Base-by-base conservation (phyloP, 1,139 yeast species). In the Hansenula anomala region DNA sequence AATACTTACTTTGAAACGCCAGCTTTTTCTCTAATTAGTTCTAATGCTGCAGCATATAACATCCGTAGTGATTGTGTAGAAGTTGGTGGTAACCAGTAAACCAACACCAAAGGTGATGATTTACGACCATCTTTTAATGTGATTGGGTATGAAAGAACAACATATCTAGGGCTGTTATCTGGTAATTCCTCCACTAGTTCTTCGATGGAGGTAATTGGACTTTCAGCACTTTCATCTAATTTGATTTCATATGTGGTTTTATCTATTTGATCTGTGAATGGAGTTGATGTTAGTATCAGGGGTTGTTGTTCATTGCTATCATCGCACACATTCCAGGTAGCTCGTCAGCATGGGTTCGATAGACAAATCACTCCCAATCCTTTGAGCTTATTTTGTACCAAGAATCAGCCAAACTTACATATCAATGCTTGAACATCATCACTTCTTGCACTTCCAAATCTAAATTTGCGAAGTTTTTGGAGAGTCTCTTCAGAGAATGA, bases 11-110 rank as follows among this genome's bases (percentile, higher is more conserved):
- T 76, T 30, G 78, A 67, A 13, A 84, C 90, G 13, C 92, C 90
- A 15, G 95, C 86, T 53, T 81, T 81, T 39, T 75, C 80, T 57
- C 92, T 71, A 45, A 89, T 73, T 50, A 81, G 64, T 55, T 89
- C 96, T 22, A 86, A 75, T 1, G 95, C 95, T 3, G 94, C 95
- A 2, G 96, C 97, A 54, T 86, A 89, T 36, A 86, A 64, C 96
- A 89, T 89, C 57, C 83, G 76, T 56, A 75, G 68, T 40, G 81
- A 86, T 56, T 81, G 92, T 15, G 85, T 82, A 16, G 89, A 73
- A 0, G 96, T 86, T 20, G 81, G 82, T 3, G 97, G 97, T 42
- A 86, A 74, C 81, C 92, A 89, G 60, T 88, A 89, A 20, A 89
- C 52, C 58, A 90, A 63, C 1, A 88, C 88, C 47, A 85, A 72